Conservation (phyloP, 2,329 filamentous ascomycete species). For the Ophiostoma sp. region DNA sequence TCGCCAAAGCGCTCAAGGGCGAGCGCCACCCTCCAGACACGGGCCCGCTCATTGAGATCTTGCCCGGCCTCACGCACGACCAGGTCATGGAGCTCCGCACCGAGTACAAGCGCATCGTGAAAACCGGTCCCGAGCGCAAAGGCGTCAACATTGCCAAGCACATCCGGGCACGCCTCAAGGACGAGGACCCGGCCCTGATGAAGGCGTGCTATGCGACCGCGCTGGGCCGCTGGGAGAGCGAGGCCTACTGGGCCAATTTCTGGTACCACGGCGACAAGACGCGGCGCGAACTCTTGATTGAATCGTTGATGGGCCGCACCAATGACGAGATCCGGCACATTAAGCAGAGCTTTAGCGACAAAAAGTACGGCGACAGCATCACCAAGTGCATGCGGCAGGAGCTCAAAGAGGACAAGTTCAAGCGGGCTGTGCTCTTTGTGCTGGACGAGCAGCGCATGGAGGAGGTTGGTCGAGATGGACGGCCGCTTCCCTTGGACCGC, state of each 20-base stretch:
- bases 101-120: conserved; percentile 89
- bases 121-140: conserved; percentile 69
- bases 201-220: conserved; percentile 91
- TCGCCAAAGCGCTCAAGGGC: conserved; percentile 73
- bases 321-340: conserved; percentile 86
- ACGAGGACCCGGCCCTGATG: conserved; percentile 73
- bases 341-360: conserved; percentile 86
- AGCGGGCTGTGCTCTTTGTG: conserved; percentile 78
- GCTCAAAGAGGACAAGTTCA: conserved; percentile 94
- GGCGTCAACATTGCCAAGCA: conserved; percentile 86
- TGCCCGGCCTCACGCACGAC: conserved; percentile 81
- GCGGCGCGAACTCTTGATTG: conserved; percentile 85
- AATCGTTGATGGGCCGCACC: conserved; percentile 83
- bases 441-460: conserved; percentile 83
- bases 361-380: conserved; percentile 82
- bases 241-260: conserved; percentile 97
- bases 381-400: conserved; percentile 87
- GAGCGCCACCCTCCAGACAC: conserved; percentile 64
- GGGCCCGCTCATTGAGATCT: conserved; percentile 74
- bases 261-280: conserved; percentile 91
- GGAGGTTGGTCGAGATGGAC: conserved; percentile 68
- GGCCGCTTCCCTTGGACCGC: conserved; percentile 57
- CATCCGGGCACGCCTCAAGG: conserved; percentile 74
- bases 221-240: conserved; percentile 85
- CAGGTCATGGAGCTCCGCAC: conserved; percentile 82